A percentile compares a stretch with the other conserved stretches of the same genome.
Evolutionary conservation across 768 basidiomycete genomes (phyloP).

Genomic region (Lactifluus subvellereus): DNA sequence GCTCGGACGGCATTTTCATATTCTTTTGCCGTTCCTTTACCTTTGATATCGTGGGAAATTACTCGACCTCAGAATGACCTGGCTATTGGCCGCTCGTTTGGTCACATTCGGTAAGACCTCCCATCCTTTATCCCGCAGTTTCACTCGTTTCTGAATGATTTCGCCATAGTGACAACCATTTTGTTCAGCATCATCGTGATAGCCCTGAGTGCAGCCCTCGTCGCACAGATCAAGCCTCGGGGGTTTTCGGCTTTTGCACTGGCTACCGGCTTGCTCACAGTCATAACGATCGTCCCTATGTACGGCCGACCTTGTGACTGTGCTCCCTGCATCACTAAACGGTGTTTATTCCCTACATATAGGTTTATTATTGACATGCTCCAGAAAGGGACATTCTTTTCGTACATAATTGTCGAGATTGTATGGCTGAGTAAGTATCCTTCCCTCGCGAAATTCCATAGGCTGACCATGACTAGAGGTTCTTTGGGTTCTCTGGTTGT

Average conservation of each 20-base stretch:
- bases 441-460: background rate
- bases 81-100: background rate
- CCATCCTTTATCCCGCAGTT: background rate
- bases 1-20: background rate
- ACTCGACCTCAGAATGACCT: background rate
- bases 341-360: background rate
- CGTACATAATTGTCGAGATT: slow-evolving; percentile 36
- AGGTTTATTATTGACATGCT: slow-evolving; percentile 36
- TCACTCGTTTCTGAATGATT: background rate
- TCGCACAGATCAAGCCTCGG: slow-evolving; percentile 23
- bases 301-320: background rate
- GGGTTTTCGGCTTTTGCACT: slow-evolving; percentile 28
- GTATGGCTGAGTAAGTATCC: slow-evolving; percentile 33
- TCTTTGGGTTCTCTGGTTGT: slow-evolving; percentile 39
- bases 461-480: slow-evolving; percentile 25
- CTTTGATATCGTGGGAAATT: background rate
- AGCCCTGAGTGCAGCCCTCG: slow-evolving; percentile 29
- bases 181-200: slow-evolving; percentile 33
- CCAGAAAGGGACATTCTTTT: slow-evolving; percentile 35
- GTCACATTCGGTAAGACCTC: slow-evolving; percentile 2
- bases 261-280: slow-evolving; percentile 29
- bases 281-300: slow-evolving; percentile 32
- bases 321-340: background rate
- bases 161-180: slow-evolving; percentile 3
- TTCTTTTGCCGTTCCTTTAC: background rate